Percentiles rank a stretch among this genome's conserved stretches.
Evolutionary conservation across 1,139 yeast species (phyloP).

Genomic region (Yamadazyma friedrichii): DNA sequence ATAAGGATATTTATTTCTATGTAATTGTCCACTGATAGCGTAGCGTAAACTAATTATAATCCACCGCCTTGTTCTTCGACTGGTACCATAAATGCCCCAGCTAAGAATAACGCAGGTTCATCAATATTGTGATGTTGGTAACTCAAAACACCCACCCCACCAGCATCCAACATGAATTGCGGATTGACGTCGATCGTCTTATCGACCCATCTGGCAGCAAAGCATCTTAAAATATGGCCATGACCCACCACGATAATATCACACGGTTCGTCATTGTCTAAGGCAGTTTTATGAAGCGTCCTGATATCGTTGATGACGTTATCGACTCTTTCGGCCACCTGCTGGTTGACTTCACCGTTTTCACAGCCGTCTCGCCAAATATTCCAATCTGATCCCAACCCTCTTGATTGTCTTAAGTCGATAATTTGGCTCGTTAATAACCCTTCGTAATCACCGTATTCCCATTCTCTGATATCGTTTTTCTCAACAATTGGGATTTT

Average conservation of each 20-base stretch:
- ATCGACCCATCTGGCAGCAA: conserved; percentile 85
- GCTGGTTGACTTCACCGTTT: conserved; percentile 69
- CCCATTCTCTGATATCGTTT: conserved; percentile 86
- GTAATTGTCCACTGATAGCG: no score
- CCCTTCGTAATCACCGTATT: conserved; percentile 95
- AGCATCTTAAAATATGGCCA: conserved; percentile 87
- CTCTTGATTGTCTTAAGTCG: conserved; percentile 56
- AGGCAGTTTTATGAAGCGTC: conserved; percentile 58
- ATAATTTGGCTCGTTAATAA: conserved; percentile 64
- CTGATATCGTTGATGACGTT: conserved; percentile 61
- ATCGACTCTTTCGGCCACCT: conserved; percentile 72
- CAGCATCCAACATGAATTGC: conserved; percentile 83
- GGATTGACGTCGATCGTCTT: conserved; percentile 64
- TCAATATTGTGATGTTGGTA: conserved; percentile 81
- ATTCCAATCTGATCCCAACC: conserved; percentile 64
- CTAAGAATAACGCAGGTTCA: conserved; percentile 83
- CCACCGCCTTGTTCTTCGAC: conserved; percentile 45
- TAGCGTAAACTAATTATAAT: no score
- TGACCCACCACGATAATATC: conserved; percentile 87
- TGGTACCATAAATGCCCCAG: conserved; percentile 78
- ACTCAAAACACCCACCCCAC: conserved; percentile 90
- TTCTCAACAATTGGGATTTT: conserved; percentile 52
- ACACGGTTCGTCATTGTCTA: conserved; percentile 52
- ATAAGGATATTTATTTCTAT: no score
- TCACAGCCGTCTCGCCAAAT: conserved; percentile 96